Percentiles rank a stretch among this genome's conserved stretches.
Conservation (phyloP, 495 filamentous ascomycete genomes). For the Penicillium malachiteum region DNA sequence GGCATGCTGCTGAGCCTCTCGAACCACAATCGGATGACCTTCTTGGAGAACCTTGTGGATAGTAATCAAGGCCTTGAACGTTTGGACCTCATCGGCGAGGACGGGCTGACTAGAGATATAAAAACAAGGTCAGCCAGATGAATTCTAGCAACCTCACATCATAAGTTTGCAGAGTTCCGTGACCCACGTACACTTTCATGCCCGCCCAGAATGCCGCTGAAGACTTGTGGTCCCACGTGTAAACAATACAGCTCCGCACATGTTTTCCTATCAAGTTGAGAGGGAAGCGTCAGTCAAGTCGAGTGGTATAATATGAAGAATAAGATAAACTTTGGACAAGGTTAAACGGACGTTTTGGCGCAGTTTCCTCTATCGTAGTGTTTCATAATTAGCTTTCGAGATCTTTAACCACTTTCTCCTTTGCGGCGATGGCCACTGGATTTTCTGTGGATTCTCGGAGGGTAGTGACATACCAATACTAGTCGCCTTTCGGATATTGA, state of each 20-base stretch:
- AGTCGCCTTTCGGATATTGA: slow-evolving; percentile 96
- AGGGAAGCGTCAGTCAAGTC: slow-evolving; percentile 12
- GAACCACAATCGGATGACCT: slow-evolving; percentile 82
- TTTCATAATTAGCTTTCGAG: slow-evolving; percentile 25
- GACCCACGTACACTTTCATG: slow-evolving; percentile 84
- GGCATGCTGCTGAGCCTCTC: slow-evolving; percentile 84
- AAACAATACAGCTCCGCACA: slow-evolving; percentile 96
- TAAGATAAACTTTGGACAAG: too few relatives aligned
- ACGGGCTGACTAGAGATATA: slow-evolving; percentile 72
- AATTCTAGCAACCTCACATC: slow-evolving; percentile 5
- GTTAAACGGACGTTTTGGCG: slow-evolving; percentile 74
- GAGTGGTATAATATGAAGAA: background rate
- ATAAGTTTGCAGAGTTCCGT: background rate
- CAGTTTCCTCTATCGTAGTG: slow-evolving; percentile 71
- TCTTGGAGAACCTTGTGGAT: slow-evolving; percentile 97
- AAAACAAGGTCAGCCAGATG: background rate
- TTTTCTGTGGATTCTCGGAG: background rate
- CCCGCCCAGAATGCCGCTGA: slow-evolving; percentile 94
- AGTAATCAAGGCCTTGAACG: slow-evolving; percentile 88
- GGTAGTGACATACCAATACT: slow-evolving; percentile 61
- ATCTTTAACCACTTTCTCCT: slow-evolving; percentile 11
- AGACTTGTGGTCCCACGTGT: slow-evolving; percentile 99
- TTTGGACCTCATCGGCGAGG: slow-evolving; percentile 91
- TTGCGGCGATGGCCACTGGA: background rate
- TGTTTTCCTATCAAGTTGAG: slow-evolving; percentile 67